Percentiles rank a stretch among this genome's conserved stretches.
Conservation (phyloP, 2,329 filamentous ascomycete genomes). For the Teratosphaeria viscida region DNA sequence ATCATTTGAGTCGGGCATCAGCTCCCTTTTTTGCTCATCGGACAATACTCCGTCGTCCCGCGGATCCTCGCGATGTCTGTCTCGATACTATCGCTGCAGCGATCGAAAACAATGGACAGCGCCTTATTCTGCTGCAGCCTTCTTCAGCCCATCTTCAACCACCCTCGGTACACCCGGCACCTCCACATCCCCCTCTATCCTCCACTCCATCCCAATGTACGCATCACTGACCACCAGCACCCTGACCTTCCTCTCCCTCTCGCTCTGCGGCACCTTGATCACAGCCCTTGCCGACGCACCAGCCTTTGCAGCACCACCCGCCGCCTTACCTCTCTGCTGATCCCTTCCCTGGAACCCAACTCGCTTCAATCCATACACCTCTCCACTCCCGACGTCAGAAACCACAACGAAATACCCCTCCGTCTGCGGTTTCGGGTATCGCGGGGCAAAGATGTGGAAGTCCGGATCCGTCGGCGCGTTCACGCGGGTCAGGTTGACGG, state of each 20-base stretch:
- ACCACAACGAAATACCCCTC: conserved; percentile 88
- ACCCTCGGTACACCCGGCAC: conserved; percentile 31
- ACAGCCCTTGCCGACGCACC: conserved; percentile 39
- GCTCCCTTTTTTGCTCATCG: too few relatives aligned
- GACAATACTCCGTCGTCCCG: too few relatives aligned
- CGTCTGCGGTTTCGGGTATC: conserved; percentile 86
- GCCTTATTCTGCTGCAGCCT: conserved; percentile 1
- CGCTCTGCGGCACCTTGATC: conserved; percentile 50
- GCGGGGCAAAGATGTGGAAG: conserved; percentile 67
- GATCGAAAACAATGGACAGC: too few relatives aligned
- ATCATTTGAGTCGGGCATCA: too few relatives aligned
- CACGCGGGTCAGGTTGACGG: conserved; percentile 52
- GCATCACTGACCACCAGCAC: conserved; percentile 75
- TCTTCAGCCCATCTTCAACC: conserved; percentile 24
- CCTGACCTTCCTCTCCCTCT: conserved; percentile 53
- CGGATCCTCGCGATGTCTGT: too few relatives aligned
- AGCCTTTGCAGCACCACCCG: conserved; percentile 21
- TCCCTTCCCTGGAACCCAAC: conserved; percentile 36
- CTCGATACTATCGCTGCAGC: too few relatives aligned
- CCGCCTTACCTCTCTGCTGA: conserved; percentile 13
- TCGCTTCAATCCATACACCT: conserved; percentile 77
- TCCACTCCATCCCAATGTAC: conserved; percentile 68
- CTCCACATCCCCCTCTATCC: conserved; percentile 37
- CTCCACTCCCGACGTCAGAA: conserved; percentile 55
- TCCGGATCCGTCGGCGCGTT: conserved; percentile 39